phyloP scores from a whole-genome alignment of 1,284 basidiomycete genomes.

The Trametes versicolor region DNA sequence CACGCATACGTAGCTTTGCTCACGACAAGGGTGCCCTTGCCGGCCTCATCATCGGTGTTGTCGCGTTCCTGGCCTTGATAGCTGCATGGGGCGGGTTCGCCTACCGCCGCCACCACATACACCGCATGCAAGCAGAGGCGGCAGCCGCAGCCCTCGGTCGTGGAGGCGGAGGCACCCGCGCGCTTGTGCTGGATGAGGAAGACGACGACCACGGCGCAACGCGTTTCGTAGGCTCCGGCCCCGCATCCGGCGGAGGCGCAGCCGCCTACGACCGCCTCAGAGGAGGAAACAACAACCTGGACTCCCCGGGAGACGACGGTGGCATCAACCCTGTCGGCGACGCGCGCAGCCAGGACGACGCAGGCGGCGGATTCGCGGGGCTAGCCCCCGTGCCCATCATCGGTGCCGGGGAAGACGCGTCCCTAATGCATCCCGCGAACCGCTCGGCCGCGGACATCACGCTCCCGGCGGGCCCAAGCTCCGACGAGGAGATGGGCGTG shows the following conservation, averaged over 20 bases:
- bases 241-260: conserved; percentile 19
- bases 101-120: conserved; percentile 36
- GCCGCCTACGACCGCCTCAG: conserved; percentile 29
- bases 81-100: conserved; percentile 36
- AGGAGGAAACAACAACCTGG: conserved; percentile 26
- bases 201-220: conserved; percentile 31
- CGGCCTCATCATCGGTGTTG: conserved; percentile 40
- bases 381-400: conserved; percentile 26
- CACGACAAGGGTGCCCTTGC: conserved; percentile 42
- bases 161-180: conserved; percentile 14
- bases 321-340: conserved; percentile 20
- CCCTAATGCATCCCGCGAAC: conserved; percentile 33
- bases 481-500: conserved; percentile 5
- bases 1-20: conserved; percentile 31
- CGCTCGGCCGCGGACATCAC: conserved; percentile 27
- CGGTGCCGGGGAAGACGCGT: conserved; percentile 26
- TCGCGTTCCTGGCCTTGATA: conserved; percentile 38
- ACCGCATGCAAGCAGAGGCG: conserved; percentile 32
- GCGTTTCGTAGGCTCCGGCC: conserved; percentile 27
- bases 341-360: conserved; percentile 17
- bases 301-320: conserved; percentile 22
- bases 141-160: conserved; percentile 32
- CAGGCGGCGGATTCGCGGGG: conserved; percentile 12
- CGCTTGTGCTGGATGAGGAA: conserved; percentile 34
- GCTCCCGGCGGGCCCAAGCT: conserved; percentile 4